These are phyloP conservation scores for Beauveria sp. DNA, from an alignment of 2,329 filamentous ascomycete species.

Conservation along the genomic window DNA sequence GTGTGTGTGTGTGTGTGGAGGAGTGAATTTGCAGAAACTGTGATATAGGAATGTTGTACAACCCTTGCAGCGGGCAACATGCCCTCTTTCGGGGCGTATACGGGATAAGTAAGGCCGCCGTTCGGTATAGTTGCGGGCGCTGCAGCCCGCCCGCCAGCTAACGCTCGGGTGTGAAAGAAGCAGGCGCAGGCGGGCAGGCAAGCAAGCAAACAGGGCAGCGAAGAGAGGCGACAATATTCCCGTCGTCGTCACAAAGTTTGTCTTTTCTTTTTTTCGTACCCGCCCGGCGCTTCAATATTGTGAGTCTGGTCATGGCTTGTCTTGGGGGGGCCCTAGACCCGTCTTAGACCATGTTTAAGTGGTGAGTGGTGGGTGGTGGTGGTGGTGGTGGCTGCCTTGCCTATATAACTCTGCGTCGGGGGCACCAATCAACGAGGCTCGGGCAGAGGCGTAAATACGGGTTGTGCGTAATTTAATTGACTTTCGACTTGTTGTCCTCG, in stretches of 20 bases:
- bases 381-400: neutral
- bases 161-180: no score
- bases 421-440: no score
- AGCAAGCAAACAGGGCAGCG: neutral
- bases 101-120: no score
- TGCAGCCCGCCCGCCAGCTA: no score
- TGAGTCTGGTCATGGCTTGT: neutral
- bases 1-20: neutral
- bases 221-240: neutral
- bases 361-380: neutral
- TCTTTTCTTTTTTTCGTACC: neutral
- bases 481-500: no score
- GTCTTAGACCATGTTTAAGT: slow-evolving; percentile 7
- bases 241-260: neutral
- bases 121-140: neutral
- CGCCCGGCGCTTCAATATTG: no score
- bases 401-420: neutral
- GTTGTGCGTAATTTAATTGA: no score
- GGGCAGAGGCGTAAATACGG: no score
- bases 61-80: neutral
- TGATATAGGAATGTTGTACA: neutral
- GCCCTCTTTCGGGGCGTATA: no score
- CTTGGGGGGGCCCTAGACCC: neutral
- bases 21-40: neutral
- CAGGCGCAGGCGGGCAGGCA: no score